Evolutionary conservation across 306 rosid species (phyloP).

Genomic region (Vigna hirtella): DNA sequence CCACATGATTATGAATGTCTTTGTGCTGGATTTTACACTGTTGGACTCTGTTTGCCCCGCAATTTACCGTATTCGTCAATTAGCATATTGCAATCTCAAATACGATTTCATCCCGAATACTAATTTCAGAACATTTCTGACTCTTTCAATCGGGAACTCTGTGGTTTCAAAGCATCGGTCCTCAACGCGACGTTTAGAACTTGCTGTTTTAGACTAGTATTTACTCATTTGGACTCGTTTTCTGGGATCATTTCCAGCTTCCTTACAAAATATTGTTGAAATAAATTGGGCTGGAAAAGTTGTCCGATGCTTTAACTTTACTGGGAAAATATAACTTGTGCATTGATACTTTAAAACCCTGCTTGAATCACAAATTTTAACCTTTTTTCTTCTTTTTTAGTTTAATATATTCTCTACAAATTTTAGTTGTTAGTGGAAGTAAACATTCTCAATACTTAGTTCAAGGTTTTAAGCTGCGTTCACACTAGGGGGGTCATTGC

Average conservation of each 20-base stretch:
- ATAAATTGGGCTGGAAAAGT: not conserved
- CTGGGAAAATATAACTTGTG: not conserved
- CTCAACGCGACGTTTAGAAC: not conserved
- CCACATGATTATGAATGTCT: not conserved
- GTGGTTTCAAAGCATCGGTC: not conserved
- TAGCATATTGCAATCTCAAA: not conserved
- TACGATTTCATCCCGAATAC: not conserved
- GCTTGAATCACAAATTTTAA: constrained; percentile 23
- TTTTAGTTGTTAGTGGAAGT: not conserved
- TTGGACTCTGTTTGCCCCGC: constrained; percentile 1
- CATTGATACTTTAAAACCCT: not conserved
- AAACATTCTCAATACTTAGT: not conserved
- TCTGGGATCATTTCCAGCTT: not conserved
- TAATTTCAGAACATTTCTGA: not conserved
- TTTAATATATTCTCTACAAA: not conserved
- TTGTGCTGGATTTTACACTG: constrained; percentile 28
- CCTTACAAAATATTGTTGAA: not conserved
- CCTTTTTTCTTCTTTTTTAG: not conserved
- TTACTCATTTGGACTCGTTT: not conserved
- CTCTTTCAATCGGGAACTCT: not conserved
- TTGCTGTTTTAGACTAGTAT: not conserved
- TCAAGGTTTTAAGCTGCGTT: not conserved
- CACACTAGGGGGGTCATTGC: not conserved
- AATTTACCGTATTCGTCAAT: not conserved
- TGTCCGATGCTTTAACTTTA: not conserved